Evolutionary conservation across 768 basidiomycete species (phyloP).

Genomic region (Boletus pseudo-olivaceus): DNA sequence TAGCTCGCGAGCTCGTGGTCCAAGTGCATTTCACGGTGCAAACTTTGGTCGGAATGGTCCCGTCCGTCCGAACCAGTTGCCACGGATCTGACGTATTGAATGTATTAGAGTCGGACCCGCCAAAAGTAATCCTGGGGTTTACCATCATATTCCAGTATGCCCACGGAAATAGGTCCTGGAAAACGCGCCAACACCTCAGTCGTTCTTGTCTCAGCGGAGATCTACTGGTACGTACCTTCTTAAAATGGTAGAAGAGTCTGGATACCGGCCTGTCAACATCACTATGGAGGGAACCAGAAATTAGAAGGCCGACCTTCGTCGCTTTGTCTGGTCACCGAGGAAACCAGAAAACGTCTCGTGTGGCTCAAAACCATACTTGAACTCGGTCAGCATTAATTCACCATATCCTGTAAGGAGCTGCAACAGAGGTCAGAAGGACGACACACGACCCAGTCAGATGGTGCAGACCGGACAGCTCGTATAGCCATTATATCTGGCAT

Average conservation of each 20-base stretch:
- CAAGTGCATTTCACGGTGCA: constrained; percentile 11
- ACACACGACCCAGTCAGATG: not conserved
- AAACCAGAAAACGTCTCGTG: constrained; percentile 76
- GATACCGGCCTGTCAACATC: constrained; percentile 4
- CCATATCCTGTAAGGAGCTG: constrained; percentile 81
- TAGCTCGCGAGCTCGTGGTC: not conserved
- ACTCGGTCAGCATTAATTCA: constrained; percentile 84
- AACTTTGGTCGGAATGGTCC: constrained; percentile 41
- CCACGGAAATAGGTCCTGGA: constrained; percentile 36
- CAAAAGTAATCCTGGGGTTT: constrained; percentile 8
- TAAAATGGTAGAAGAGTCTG: constrained; percentile 82
- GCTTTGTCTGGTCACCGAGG: constrained; percentile 73
- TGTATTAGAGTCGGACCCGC: constrained; percentile 3
- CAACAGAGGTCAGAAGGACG: not conserved
- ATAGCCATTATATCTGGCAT: constrained; percentile 83
- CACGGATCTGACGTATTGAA: constrained; percentile 29
- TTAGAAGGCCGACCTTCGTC: constrained; percentile 49
- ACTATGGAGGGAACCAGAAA: not conserved
- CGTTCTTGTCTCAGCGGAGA: not conserved
- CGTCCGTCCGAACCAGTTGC: constrained; percentile 47
- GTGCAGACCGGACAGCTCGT: constrained; percentile 77
- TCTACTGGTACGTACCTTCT: constrained; percentile 50
- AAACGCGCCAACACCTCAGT: not conserved
- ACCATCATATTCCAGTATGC: constrained; percentile 80
- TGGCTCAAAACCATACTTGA: constrained; percentile 87